phyloP scores from a whole-genome alignment of 1,139 yeast genomes.

The Hemisphaericaspora lyxosophila region DNA sequence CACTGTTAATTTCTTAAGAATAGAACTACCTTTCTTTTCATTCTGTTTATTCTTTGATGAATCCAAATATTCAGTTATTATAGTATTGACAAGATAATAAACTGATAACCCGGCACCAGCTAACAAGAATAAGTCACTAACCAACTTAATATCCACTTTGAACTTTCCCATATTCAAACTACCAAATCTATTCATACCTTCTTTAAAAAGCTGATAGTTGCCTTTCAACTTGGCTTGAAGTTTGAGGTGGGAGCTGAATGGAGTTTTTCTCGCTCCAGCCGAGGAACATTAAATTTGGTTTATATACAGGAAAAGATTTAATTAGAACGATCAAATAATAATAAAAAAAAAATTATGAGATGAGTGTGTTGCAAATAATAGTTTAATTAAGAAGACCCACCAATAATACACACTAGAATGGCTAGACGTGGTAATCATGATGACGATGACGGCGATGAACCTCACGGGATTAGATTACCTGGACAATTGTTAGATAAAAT shows the following conservation, averaged over 20 bases:
- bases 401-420: no score
- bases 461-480: slow-evolving; percentile 63
- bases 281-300: no score
- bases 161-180: slow-evolving; percentile 41
- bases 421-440: not conserved
- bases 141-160: slow-evolving; percentile 52
- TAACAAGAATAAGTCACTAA: slow-evolving; percentile 68
- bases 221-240: no score
- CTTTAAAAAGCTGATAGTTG: no score
- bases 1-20: slow-evolving; percentile 58
- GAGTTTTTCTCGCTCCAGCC: no score
- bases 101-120: slow-evolving; percentile 83
- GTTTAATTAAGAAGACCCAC: no score
- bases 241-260: no score
- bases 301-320: not conserved
- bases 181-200: slow-evolving; percentile 28
- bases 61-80: slow-evolving; percentile 54
- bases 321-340: not conserved
- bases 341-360: not conserved
- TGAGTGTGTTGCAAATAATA: not conserved
- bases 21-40: slow-evolving; percentile 63
- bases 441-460: slow-evolving; percentile 16
- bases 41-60: slow-evolving; percentile 58
- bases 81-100: slow-evolving; percentile 64
- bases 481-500: slow-evolving; percentile 66